phyloP scores from a whole-genome alignment of 2,329 filamentous ascomycete species.

The Diaporthe caulivora region DNA sequence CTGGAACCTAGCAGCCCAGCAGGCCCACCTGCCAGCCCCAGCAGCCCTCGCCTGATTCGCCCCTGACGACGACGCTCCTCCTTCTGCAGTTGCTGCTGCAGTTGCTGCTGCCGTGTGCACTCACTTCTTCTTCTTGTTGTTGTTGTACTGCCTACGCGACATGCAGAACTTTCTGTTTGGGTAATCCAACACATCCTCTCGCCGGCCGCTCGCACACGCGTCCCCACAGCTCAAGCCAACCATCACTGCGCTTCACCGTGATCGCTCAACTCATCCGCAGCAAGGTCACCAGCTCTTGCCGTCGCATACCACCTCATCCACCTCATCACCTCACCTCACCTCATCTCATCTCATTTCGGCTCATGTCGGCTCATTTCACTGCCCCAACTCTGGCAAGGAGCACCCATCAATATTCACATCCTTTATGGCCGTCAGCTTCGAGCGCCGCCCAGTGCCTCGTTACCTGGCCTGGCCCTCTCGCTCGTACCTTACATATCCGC shows the following conservation, averaged over 20 bases:
- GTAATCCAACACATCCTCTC: neutral
- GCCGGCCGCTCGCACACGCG: neutral
- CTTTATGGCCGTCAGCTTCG: constrained; percentile 7
- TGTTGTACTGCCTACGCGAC: too few relatives aligned
- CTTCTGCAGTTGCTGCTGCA: too few relatives aligned
- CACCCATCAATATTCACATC: neutral
- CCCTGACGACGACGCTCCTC: neutral
- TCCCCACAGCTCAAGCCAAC: too few relatives aligned
- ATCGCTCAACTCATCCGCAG: neutral
- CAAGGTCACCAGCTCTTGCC: neutral
- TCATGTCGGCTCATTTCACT: neutral
- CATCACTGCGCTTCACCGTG: too few relatives aligned
- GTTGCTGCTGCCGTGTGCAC: too few relatives aligned
- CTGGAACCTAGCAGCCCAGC: too few relatives aligned
- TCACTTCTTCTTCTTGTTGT: too few relatives aligned
- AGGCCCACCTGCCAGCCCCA: too few relatives aligned
- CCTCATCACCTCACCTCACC: neutral
- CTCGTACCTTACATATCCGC: constrained; percentile 15
- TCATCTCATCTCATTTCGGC: neutral
- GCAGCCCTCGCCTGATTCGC: constrained; percentile 16
- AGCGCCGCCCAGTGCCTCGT: neutral
- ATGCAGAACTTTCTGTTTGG: neutral
- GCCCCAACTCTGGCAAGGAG: neutral
- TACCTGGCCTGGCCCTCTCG: neutral
- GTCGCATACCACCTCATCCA: neutral